phyloP scores from a whole-genome alignment of 306 rosid species.

The Boehmeria nivea region DNA sequence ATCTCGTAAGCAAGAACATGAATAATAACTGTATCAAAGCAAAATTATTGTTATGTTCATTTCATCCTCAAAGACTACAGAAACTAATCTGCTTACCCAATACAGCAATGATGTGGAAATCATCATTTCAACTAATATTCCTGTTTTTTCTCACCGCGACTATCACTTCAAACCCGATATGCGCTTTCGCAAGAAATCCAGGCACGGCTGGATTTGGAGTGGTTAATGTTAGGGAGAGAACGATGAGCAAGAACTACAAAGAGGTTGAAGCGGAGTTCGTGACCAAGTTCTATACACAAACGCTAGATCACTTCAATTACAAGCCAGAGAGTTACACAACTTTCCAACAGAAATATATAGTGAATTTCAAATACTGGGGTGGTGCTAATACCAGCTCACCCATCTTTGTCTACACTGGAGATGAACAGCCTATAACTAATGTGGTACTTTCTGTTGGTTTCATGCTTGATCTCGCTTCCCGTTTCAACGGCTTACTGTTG shows the following conservation, averaged over 20 bases:
- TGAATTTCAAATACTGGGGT: constrained; percentile 55
- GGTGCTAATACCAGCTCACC: too few relatives aligned
- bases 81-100: too few relatives aligned
- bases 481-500: too few relatives aligned
- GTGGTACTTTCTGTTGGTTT: too few relatives aligned
- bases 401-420: too few relatives aligned
- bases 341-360: constrained; percentile 53
- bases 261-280: constrained; percentile 9
- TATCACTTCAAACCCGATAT: background rate
- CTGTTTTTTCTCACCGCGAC: too few relatives aligned
- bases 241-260: background rate
- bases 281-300: constrained; percentile 43
- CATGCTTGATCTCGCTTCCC: too few relatives aligned
- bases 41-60: too few relatives aligned
- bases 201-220: background rate
- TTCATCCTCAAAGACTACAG: too few relatives aligned
- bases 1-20: too few relatives aligned
- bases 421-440: too few relatives aligned
- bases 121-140: background rate
- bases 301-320: constrained; percentile 63
- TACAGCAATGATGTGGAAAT: background rate
- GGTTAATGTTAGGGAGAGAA: background rate
- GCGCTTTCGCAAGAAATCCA: background rate
- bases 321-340: constrained; percentile 41
- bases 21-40: too few relatives aligned